Evolutionary conservation across 2,329 filamentous ascomycete species (phyloP), one percentile per base, ranked within the genome.

Genomic region (Xylaria sp.): DNA sequence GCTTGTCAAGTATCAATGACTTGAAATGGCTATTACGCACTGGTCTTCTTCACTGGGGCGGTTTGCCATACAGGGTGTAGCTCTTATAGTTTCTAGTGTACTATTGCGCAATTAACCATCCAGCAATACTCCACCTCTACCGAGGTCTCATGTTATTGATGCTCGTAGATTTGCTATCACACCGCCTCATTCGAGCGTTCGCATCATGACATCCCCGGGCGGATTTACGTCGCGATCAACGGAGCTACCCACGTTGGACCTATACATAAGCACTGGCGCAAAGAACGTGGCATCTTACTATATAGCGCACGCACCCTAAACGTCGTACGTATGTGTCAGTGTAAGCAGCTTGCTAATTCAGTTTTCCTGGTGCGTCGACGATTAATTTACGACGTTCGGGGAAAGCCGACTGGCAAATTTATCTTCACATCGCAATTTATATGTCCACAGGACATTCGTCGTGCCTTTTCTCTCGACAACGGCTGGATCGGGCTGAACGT

Each of bases 151-250:
- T 42, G 63, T 31, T 42, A 65, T 65, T 42, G 20, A 60, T 23
- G 9, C 56, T 46, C 31, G n/a, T 20, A 44, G 31, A 53, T 49
- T 63, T 28, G n/a, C 44, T 42, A 48, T 59, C 66, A 65, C 63
- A 65, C 66, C 66, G 66, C 62, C 51, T 59, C 20, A 46, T 53
- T 13, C 33, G 13, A 28, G 40, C 20, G n/a, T 42, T 56, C 48
- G 58, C 56, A 36, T 38, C 13, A 56, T 38, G 23, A 11, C 53
- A 15, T 38, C 53, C 53, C 20, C n/a, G 53, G 53, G 31, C 31
- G 31, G 44, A 13, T 58, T 61, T 53, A 31, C 6, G 28, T 54
- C 53, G n/a, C 58, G 28, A 54, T 61, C 51, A 58, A 23, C 11
- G 46, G 4, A 51, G 40, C 36, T 53, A 15, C 42, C 61, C n/a